These are phyloP conservation scores for Fermentozyma sake DNA, from an alignment of 1,139 yeast species.

Conservation along the genomic window DNA sequence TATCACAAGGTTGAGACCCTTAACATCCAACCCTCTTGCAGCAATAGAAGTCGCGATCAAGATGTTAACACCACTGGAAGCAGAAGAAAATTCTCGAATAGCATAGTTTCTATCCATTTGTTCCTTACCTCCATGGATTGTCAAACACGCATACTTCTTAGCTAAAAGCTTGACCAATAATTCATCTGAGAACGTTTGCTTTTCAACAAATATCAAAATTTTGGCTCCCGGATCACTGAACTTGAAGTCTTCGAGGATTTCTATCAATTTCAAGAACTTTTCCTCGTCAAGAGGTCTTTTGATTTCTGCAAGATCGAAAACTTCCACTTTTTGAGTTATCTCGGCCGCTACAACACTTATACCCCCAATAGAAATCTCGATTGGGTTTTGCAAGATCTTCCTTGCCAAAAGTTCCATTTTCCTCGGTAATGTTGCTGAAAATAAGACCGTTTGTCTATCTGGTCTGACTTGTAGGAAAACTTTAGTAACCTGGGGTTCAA, in stretches of 20 bases:
- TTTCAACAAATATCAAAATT: constrained; percentile 77
- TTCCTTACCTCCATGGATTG: constrained; percentile 92
- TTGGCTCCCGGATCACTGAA: constrained; percentile 40
- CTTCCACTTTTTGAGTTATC: constrained; percentile 66
- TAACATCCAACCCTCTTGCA: constrained; percentile 92
- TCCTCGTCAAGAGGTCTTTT: constrained; percentile 9
- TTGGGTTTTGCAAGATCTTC: constrained; percentile 55
- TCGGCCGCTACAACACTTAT: constrained; percentile 81
- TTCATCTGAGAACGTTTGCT: constrained; percentile 77
- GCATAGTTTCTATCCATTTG: constrained; percentile 80
- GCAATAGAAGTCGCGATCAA: constrained; percentile 91
- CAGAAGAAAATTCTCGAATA: constrained; percentile 59
- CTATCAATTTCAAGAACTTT: constrained; percentile 54
- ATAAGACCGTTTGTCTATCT: constrained; percentile 86
- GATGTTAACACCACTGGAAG: constrained; percentile 51
- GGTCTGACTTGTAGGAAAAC: constrained; percentile 77
- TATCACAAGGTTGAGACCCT: constrained; percentile 71
- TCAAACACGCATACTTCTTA: constrained; percentile 54
- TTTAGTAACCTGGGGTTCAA: constrained; percentile 92
- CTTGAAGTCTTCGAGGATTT: constrained; percentile 45
- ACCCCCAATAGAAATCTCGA: constrained; percentile 79
- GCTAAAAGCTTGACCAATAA: constrained; percentile 54
- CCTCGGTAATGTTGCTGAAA: constrained; percentile 90
- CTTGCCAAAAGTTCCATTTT: constrained; percentile 75
- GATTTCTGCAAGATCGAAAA: constrained; percentile 37